Base-by-base conservation (phyloP, 257 asterid species). In the Ehretia macrophylla region DNA sequence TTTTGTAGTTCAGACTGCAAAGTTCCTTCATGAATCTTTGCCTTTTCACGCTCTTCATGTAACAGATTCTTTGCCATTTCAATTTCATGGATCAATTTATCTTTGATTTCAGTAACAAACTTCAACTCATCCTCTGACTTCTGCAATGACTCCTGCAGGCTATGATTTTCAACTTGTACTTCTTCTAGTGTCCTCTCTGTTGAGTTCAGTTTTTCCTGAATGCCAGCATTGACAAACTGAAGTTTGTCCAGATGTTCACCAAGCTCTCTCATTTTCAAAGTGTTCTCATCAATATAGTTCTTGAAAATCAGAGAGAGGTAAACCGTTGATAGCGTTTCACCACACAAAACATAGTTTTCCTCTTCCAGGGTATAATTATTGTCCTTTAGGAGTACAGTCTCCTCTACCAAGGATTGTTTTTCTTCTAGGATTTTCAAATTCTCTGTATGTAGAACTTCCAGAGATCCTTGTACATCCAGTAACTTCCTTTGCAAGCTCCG, bases 281-380 rank as follows among this genome's bases (percentile, higher is more conserved):
- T 48, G 60, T 85, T 87, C 69, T 87, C 97, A 42, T 69, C 74
- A 19, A 81, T 67, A 46, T 68, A 69, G 71, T 73, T 72, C 78
- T 69, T 76, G 64, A 85, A 82, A 64, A 90, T 69, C 49, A 74
- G 42, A 42, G 88, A 83, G 53, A 79, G 75, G 60, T 70, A 74
- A 56, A 74, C 85, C 14, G 83, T 75, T 62, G 77, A 82, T 37
- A 87, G 46, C 54, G 79, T 73, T 65, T 87, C 71, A 45, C 71
- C 75, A 62, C 52, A 58, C 58, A 83, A 56, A 53, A 32, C 68
- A 68, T 54, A 27, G 59, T 83, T 81, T 72, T 87, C 95, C 83
- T 77, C 86, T 80, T 83, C 84, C 19, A 90, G 79, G 58, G 44
- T 62, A 59, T 22, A 51, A 51, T 59, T 73, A 52, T 73, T 81